phyloP scores from a whole-genome alignment of 177 flowering plant species.

The Telopea speciosissima region DNA sequence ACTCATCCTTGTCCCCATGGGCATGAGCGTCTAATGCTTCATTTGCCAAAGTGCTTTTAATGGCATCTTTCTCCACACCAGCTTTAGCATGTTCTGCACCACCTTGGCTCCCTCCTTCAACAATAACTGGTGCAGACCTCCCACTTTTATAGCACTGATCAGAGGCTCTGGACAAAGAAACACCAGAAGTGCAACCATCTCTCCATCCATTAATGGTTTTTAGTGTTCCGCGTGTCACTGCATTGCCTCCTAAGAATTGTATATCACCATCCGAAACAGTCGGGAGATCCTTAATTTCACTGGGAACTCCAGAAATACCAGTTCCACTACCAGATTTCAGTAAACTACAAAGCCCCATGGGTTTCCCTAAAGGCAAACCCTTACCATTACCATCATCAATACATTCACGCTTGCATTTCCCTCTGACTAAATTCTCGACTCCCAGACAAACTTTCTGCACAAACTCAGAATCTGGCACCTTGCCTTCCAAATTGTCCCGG shows the following conservation, averaged over 20 bases:
- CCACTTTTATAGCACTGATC: slow-evolving; percentile 4
- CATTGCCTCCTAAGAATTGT: slow-evolving; percentile 8
- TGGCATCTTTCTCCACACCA: slow-evolving; percentile 10
- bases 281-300: slow-evolving; percentile 17
- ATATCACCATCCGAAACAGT: slow-evolving; percentile 11
- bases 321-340: slow-evolving; percentile 3
- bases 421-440: slow-evolving; percentile 25
- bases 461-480: slow-evolving; percentile 13
- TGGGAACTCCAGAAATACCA: slow-evolving; percentile 8
- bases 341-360: slow-evolving; percentile 9
- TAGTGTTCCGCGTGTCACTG: slow-evolving; percentile 1
- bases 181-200: slow-evolving; percentile 18
- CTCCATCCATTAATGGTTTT: slow-evolving; percentile 27
- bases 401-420: slow-evolving; percentile 14
- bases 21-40: slow-evolving; percentile 5
- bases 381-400: slow-evolving; percentile 1
- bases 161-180: slow-evolving; percentile 9
- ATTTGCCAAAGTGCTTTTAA: background rate
- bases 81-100: slow-evolving; percentile 8
- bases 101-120: slow-evolving; percentile 11
- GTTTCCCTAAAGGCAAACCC: slow-evolving; percentile 10
- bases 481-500: slow-evolving; percentile 5
- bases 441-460: slow-evolving; percentile 22
- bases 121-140: background rate
- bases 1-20: slow-evolving; percentile 18